Base-by-base conservation (phyloP, 345 rosid species). In the Populus pruinosa region DNA sequence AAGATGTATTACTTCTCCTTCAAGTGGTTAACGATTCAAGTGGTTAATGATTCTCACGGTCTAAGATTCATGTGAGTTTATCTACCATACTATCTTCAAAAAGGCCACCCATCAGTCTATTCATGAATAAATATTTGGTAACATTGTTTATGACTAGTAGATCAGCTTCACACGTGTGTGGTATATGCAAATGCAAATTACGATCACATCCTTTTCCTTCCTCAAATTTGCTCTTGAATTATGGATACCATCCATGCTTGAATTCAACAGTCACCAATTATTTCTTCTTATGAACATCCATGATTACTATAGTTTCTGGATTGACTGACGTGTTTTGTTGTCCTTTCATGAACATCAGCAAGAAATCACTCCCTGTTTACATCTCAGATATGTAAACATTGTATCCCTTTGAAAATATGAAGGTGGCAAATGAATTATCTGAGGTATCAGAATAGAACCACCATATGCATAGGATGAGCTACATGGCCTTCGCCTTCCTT, bases 181-280 rank as follows among this genome's bases (percentile, higher is more conserved):
- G 95, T 91, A 36, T 94, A 93, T 86, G 96, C 97, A 72, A 94
- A 94, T 86, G 93, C 92, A 59, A 93, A 88, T 80, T 92, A 84
- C 74, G 97, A 94, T 75, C 86, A 94, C 90, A 94, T 93, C 97
- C 95, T 92, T 84, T 76, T 76, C 55, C 41, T 59, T 63, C 14
- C 21, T 67, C 17, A 44, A 70, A 29, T 77, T 66, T 53, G 64
- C 64, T 75, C 82, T 71, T 73, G 27, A 73, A 55, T 35, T 71
- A 12, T 64, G 69, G 50, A 38, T 70, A 61, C 75, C 38, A 76
- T 72, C 73, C 56, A 38, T 65, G 63, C 27, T 41, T 41, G 18
- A 63, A 73, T 36, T 71, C 8, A 33, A 33, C 36, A 33, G 35
- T 4, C 5, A 3, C 35, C 35, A 4, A 33, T 33, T 33, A 33